Evolutionary conservation across 768 basidiomycete genomes (phyloP), one percentile per base, ranked within the genome.

Genomic region (Hygrophorus pudorinus): DNA sequence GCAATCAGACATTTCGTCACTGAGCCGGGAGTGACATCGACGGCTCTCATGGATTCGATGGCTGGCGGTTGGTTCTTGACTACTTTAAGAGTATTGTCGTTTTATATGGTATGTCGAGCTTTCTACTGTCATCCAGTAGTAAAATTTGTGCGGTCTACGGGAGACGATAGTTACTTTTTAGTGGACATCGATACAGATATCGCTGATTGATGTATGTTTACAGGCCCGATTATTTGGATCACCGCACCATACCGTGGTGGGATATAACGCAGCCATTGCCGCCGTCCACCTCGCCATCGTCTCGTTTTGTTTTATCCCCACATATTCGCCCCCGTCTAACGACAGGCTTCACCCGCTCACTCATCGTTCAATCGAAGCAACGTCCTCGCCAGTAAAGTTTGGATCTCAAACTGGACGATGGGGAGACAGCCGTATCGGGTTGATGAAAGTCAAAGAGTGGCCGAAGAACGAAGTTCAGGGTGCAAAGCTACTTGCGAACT

Each of bases 201-300:
- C 13, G 18, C 14, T 35, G 21, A n/a, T 24, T 35, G 8, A 47
- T 42, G 24, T 30, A 4, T 34, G 42, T 28, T 20, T 20, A 2
- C 51, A 90, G 87, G 83, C 70, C 24, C 83, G 88, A 13, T 56
- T 73, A 17, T 56, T 79, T 27, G 85, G 84, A 44, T 88, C 85
- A 2, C 66, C 67, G 1, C 63, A 83, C 53, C 85, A 86, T 51
- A 65, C 77, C 11, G 82, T 87, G 38, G 52, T 57, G 0, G 57
- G 77, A 5, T 75, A 70, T 62, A 80, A 80, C 54, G 79, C 79
- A 8, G 81, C 87, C 3, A 64, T 84, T 47, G 71, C 82, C 5
- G 70, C 76, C 1, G 76, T 81, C 4, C 75, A 89, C 56, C 57
- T 82, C n/a, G 64, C 73, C 0, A 72, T 91, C n/a, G 72, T 72